phyloP scores from a whole-genome alignment of 495 filamentous ascomycete species.

The Podospora anserina region DNA sequence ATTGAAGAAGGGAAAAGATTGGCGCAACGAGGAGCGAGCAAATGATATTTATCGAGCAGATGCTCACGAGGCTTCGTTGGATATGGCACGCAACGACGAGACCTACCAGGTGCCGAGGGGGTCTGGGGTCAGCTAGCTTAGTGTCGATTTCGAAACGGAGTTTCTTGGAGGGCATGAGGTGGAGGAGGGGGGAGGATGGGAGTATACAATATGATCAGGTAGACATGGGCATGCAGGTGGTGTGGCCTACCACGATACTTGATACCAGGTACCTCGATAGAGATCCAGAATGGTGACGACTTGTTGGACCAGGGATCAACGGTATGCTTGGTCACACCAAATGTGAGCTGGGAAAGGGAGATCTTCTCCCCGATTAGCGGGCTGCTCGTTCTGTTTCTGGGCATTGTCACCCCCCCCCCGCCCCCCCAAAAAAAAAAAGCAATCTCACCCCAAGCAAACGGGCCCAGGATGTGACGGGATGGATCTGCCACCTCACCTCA shows the following conservation, averaged over 20 bases:
- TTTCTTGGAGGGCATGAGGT: conserved; percentile 2
- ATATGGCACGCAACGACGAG: neutral
- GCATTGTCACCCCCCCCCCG: neutral
- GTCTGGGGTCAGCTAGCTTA: conserved; percentile 10
- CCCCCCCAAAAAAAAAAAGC: too few relatives aligned
- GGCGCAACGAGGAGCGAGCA: conserved; percentile 22
- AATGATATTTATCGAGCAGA: conserved; percentile 36
- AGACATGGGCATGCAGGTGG: conserved; percentile 25
- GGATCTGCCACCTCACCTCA: neutral
- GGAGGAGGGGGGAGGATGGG: neutral
- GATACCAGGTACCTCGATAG: conserved; percentile 1
- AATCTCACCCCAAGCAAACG: neutral
- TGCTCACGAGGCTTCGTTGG: conserved; percentile 26
- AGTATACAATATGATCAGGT: conserved; percentile 4
- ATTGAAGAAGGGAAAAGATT: conserved; percentile 22
- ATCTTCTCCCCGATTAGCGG: conserved; percentile 19
- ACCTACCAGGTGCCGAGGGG: too few relatives aligned
- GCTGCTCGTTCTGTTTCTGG: conserved; percentile 6
- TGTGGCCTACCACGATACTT: conserved; percentile 2
- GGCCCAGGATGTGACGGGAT: neutral
- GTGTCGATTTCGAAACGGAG: conserved; percentile 14
- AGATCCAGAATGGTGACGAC: conserved; percentile 25
- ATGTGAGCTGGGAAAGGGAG: conserved; percentile 17
- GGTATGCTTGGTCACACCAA: conserved; percentile 27
- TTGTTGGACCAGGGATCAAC: conserved; percentile 29